phyloP scores from a whole-genome alignment of 192 early-diverging fungal genomes.

The Phlyctochytrium bullatum region DNA sequence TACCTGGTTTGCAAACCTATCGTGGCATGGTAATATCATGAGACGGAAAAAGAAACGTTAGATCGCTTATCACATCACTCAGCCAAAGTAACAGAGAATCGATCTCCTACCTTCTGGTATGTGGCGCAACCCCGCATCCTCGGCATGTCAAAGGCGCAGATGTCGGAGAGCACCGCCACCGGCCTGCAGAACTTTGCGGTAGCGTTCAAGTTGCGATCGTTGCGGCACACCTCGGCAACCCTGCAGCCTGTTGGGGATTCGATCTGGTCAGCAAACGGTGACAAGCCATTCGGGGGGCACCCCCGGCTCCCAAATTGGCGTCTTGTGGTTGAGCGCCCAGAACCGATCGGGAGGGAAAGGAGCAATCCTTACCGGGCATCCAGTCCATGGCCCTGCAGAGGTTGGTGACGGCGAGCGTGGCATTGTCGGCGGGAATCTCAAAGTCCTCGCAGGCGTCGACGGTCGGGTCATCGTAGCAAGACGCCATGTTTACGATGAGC shows the following conservation, averaged over 20 bases:
- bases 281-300: too few species aligned
- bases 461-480: conserved; percentile 17
- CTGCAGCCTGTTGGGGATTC: conserved; percentile 19
- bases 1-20: background rate
- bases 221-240: conserved; percentile 11
- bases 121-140: conserved; percentile 37
- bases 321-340: background rate
- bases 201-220: conserved; percentile 25
- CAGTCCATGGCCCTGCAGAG: conserved; percentile 32
- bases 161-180: conserved; percentile 53
- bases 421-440: conserved; percentile 4
- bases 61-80: background rate
- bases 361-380: conserved; percentile 36
- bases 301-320: background rate
- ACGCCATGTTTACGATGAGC: background rate
- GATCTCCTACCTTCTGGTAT: conserved; percentile 17
- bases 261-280: background rate
- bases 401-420: background rate
- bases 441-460: conserved; percentile 21
- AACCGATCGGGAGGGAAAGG: background rate
- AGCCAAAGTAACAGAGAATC: too few species aligned
- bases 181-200: conserved; percentile 42
- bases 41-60: background rate
- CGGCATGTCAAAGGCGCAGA: conserved; percentile 58
- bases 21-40: conserved; percentile 1